Evolutionary conservation across 805 yeast genomes (phyloP).

Genomic region (Starmera dryadoides): DNA sequence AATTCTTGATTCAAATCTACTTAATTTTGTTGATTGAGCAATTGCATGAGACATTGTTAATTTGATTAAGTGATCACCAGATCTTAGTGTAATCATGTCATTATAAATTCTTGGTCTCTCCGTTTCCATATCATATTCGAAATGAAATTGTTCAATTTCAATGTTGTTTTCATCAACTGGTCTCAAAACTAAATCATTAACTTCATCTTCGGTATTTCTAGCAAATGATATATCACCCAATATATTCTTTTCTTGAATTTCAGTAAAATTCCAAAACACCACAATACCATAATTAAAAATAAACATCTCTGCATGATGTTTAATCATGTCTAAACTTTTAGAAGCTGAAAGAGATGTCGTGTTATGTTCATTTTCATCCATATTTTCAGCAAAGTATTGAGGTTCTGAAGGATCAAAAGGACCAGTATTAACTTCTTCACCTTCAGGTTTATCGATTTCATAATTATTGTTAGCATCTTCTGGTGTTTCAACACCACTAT

Average conservation of each 20-base stretch:
- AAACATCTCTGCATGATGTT: slow-evolving; percentile 76
- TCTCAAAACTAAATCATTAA: slow-evolving; percentile 49
- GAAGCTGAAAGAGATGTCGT: slow-evolving; percentile 6
- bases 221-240: slow-evolving; percentile 77
- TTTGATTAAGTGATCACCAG: slow-evolving; percentile 90
- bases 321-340: slow-evolving; percentile 16
- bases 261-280: slow-evolving; percentile 97
- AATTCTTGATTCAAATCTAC: slow-evolving; percentile 88
- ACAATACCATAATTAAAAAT: slow-evolving; percentile 89
- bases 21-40: slow-evolving; percentile 90
- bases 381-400: slow-evolving; percentile 63
- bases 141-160: slow-evolving; percentile 72
- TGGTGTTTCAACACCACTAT: slow-evolving; percentile 63
- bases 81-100: slow-evolving; percentile 85
- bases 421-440: slow-evolving; percentile 26
- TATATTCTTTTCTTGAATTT: slow-evolving; percentile 85
- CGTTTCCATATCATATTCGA: slow-evolving; percentile 44
- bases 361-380: slow-evolving; percentile 8
- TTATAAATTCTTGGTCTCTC: slow-evolving; percentile 76
- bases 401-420: slow-evolving; percentile 93
- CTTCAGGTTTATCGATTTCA: slow-evolving; percentile 25
- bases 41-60: slow-evolving; percentile 93
- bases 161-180: slow-evolving; percentile 85
- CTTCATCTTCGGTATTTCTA: slow-evolving; percentile 30
- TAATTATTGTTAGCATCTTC: slow-evolving; percentile 43